Evolutionary conservation across 2,329 filamentous ascomycete genomes (phyloP), one percentile per base, ranked within the genome.

Genomic region (Stachybotrys echinatus): DNA sequence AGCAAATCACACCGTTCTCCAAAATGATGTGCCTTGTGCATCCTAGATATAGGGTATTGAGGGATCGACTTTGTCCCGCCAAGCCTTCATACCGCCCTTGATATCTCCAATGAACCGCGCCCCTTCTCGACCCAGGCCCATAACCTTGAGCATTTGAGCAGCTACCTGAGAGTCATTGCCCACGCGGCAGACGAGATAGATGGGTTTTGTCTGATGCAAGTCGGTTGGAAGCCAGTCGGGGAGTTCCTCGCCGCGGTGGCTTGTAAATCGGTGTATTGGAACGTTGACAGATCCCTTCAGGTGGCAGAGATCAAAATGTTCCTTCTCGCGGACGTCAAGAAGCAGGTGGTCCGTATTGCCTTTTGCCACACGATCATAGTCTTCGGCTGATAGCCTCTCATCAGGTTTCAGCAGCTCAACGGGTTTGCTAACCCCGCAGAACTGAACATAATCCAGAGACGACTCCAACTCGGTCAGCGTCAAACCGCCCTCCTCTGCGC

Each of bases 251-350:
- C 54, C 59, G 38, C 74, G 71, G 17, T 81, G 69, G 1, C 67
- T 73, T 12, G 82, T 87, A 60, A 86, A 88, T 0, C 83, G 60
- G 21, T 67, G 62, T 5, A 74, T 65, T 0, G 72, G 88, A 1
- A 91, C 65, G 57, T 90, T 96, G 47, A 95, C 70, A 22, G 89
- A 89, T 0, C 87, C 87, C 0, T 83, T 74, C 7, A 99, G 74
- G 53, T 77, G 84, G 55, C 87, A 91, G 42, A 97, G 84, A 17
- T 87, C 85, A 56, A 89, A 96, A 53, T 96, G 89, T 23, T 90
- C 88, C 59, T 83, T 83, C 58, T 95, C 90, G 2, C 94, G 79
- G 1, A 95, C 90, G 56, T 97, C 94, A 3, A 97, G 67, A 2
- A 96, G 69, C 1, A 89, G 62, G 48, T 86, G 82, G 2, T 61